Base-by-base conservation (phyloP, 352 stramenopile species). In the Phytophthora lateralis region DNA sequence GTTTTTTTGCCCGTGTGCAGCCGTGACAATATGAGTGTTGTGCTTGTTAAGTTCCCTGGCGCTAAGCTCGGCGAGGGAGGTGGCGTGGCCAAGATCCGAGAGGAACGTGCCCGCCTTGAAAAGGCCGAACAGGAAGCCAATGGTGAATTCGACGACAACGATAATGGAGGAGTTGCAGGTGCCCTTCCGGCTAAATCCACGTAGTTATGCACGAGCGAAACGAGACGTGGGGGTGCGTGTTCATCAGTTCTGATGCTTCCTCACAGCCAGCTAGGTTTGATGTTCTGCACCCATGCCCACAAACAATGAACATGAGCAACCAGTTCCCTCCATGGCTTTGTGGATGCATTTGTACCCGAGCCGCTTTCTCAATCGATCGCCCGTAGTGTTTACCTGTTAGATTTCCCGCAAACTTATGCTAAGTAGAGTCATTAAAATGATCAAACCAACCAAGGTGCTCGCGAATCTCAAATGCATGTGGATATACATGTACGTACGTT, bases 11-110 rank as follows among this genome's bases (percentile, higher is more conserved):
- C 21, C 14, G 51, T 46, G 26, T 52, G 4, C 49, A 90, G 82
- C 18, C 86, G 82, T 55, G 86, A 95, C 75, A 95, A 95, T 64
- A 93, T 93, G 82, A 95, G 84, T 50, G 74, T 87, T 12, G 76
- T 95, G 38, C 63, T 95, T 20, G 73, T 95, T 52, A 83, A 90
- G 70, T 93, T 95, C 59, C 71, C 83, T 43, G 73, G 58, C 10
- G 83, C 83, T 12, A 86, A 86, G 63, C 71, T 89, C 24, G 83
- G 85, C 17, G 42, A 67, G 17, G 85, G 85, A 41, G 78, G 81
- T 20, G 85, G 85, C 15, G 83, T 95, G 29, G 55, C 47, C 12
- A 84, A 72, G 35, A 70, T 93, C 49, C 85, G 85, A 20, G 69
- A 77, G 30, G 69, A 87, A 47, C 81, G 83, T 37, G 72, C 77